These are phyloP conservation scores for Carpinus fangiana DNA, from an alignment of 306 rosid species.

Conservation along the genomic window DNA sequence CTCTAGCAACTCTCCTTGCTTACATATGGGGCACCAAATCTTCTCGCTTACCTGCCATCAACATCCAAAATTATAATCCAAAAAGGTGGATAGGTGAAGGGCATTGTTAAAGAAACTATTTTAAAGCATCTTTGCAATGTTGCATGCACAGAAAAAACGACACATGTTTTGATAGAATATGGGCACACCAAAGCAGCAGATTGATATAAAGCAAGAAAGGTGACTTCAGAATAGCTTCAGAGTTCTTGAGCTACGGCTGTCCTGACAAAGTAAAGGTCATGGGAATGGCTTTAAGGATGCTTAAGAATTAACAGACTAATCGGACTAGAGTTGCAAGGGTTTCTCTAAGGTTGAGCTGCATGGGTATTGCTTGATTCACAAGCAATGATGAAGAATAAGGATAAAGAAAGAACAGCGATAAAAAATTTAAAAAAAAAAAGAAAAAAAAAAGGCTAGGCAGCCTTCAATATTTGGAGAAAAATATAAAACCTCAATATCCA, in stretches of 20 bases:
- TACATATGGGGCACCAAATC: constrained; percentile 90
- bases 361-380: neutral
- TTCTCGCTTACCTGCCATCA: constrained; percentile 43
- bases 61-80: constrained; percentile 18
- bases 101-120: neutral
- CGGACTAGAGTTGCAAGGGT: neutral
- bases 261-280: neutral
- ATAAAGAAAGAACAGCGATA: neutral
- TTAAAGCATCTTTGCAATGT: constrained; percentile 15
- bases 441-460: neutral
- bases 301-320: neutral
- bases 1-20: constrained; percentile 72
- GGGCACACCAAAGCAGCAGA: neutral
- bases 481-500: neutral
- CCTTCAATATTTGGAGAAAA: neutral
- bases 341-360: neutral
- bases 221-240: neutral
- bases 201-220: neutral
- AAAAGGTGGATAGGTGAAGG: neutral
- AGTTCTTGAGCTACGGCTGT: constrained; percentile 2
- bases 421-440: neutral
- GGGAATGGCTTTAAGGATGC: neutral
- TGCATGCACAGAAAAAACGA: constrained; percentile 2
- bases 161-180: constrained; percentile 4
- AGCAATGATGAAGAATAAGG: neutral